Evolutionary conservation across 2,329 filamentous ascomycete genomes (phyloP).

Genomic region (Cordyceps javanica): DNA sequence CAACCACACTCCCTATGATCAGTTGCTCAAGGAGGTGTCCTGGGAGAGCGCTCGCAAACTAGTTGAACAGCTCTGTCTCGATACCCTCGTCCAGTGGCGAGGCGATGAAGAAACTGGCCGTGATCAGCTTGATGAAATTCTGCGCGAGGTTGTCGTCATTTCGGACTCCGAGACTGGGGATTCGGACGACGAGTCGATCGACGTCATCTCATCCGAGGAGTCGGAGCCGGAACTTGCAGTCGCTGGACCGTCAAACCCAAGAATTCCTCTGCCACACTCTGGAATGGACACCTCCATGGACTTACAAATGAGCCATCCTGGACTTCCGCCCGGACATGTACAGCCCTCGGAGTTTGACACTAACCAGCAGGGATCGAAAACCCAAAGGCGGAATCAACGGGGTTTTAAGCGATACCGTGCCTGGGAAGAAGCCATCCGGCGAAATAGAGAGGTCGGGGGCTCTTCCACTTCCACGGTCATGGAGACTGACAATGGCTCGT

Average conservation of each 20-base stretch:
- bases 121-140: constrained; percentile 60
- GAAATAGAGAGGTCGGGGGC: constrained; percentile 18
- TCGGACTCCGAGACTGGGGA: constrained; percentile 51
- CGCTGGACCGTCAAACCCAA: neutral
- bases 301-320: neutral
- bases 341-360: neutral
- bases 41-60: constrained; percentile 56
- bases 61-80: constrained; percentile 55
- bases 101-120: constrained; percentile 63
- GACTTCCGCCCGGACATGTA: neutral
- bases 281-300: neutral
- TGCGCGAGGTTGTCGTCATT: constrained; percentile 61
- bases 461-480: neutral
- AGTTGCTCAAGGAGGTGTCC: constrained; percentile 50
- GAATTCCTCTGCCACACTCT: neutral
- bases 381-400: constrained; percentile 28
- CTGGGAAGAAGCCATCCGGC: constrained; percentile 34
- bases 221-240: constrained; percentile 7
- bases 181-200: constrained; percentile 30
- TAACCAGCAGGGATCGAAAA: neutral
- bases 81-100: constrained; percentile 65
- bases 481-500: neutral
- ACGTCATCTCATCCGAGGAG: constrained; percentile 22
- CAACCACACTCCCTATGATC: constrained; percentile 60
- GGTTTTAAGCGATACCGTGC: constrained; percentile 43